Base-by-base conservation (phyloP, 208 protist species). In the Herpetomonas tarakana region DNA sequence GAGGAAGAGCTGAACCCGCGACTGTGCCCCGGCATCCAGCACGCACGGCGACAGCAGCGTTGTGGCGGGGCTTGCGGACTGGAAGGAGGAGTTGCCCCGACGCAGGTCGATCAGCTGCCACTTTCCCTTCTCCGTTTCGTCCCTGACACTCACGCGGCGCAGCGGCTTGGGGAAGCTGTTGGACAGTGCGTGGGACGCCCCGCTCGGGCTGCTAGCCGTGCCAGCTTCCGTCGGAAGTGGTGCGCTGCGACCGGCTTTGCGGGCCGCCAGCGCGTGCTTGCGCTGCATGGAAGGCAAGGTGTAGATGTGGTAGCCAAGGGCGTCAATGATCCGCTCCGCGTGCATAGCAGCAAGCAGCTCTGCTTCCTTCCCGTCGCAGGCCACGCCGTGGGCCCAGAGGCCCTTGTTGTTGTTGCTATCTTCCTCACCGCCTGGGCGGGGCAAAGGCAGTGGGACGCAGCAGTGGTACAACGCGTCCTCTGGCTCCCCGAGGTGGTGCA, bases 241-340 rank as follows among this genome's bases (percentile, higher is more conserved):
- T 7, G 90, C 86, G 56, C 67, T 83, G 29, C 90, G 84, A 0
- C 90, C 90, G 3, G 70, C 75, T 39, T 80, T 79, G 18, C 77
- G 77, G 0, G 90, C 90, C 3, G 80, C 78, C 64, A 64, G 62
- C 16, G 90, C 84, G 65, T 96, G 90, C 52, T 85, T 88, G 16
- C 81, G 81, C 62, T 96, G 90, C 81, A 82, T 89, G 11, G 85
- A 92, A 12, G 87, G 78, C 25, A 96, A 74, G 18, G 72, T 88
- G 71, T 92, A 96, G 31, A 96, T 81, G 57, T 89, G 85, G 57
- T 91, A 91, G 27, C 90, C 86, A 41, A 93, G 81, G 30, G 69
- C 74, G 65, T 95, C 89, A 54, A 91, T 90, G 30, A 93, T 86
- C 52, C 81, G 78, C 52, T 92, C 83, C 0, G 86, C 89, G 62